Conservation (phyloP, 2,329 filamentous ascomycete species). For the Colletotrichum somersetense region DNA sequence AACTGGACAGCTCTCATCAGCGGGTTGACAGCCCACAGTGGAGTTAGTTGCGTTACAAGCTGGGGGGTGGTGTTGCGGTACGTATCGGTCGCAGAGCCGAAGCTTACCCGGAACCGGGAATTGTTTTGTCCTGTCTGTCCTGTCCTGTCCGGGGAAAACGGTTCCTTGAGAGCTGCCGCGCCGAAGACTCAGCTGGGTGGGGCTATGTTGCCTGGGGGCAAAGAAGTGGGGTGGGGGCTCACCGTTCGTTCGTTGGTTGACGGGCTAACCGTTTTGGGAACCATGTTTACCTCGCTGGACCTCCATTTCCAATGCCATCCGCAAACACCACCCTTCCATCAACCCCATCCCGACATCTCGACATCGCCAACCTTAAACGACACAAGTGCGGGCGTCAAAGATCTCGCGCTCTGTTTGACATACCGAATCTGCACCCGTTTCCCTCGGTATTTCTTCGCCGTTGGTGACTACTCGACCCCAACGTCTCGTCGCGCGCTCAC, state of each 20-base stretch:
- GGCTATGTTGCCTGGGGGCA: background rate
- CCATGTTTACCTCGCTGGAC: conserved; percentile 47
- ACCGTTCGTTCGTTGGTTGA: background rate
- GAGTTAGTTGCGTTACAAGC: background rate
- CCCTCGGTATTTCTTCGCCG: background rate
- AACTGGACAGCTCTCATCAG: conserved; percentile 41
- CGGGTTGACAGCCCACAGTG: conserved; percentile 22
- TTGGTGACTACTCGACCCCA: background rate
- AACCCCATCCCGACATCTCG: conserved; percentile 13
- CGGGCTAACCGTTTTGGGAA: conserved; percentile 45
- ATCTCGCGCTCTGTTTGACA: background rate
- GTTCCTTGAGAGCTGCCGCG: background rate
- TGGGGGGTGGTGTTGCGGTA: background rate
- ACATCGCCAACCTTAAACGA: conserved; percentile 11
- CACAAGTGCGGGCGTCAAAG: conserved; percentile 17
- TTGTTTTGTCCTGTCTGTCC: background rate
- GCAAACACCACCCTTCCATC: conserved; percentile 20
- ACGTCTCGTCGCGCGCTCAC: conserved; percentile 27
- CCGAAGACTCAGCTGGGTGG: conserved; percentile 1
- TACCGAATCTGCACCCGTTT: background rate
- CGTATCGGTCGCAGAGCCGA: background rate
- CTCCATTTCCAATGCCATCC: conserved; percentile 15
- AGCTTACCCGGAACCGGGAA: conserved; percentile 4
- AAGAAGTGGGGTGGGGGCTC: background rate
- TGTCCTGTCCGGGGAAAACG: background rate